Percentiles rank a stretch among this genome's conserved stretches.
phyloP scores from a whole-genome alignment of 345 rosid genomes.

The Microcos paniculata region DNA sequence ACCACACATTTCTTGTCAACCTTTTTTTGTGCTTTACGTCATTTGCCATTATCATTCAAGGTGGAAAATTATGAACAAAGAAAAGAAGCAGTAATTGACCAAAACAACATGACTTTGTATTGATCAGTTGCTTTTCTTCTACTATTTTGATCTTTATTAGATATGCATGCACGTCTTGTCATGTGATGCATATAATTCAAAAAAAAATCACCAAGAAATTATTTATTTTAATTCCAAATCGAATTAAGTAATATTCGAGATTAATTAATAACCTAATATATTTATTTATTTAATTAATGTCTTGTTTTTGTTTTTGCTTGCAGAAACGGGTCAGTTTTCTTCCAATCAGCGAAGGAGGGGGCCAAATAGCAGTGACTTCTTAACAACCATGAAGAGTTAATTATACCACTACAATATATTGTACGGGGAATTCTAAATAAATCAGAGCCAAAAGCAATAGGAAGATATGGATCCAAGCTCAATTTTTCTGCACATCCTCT shows the following conservation, averaged over 20 bases:
- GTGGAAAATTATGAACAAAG: neutral
- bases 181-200: neutral
- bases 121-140: neutral
- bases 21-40: neutral
- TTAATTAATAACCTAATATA: neutral
- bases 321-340: conserved; percentile 90
- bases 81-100: neutral
- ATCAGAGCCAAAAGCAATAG: neutral
- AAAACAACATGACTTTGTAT: neutral
- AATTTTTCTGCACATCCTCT: conserved; percentile 2
- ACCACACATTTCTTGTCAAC: neutral
- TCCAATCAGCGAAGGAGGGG: conserved; percentile 58
- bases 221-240: neutral
- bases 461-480: neutral
- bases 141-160: neutral
- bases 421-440: neutral
- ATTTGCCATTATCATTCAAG: neutral
- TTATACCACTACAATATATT: no score
- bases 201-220: no score
- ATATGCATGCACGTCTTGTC: neutral
- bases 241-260: neutral
- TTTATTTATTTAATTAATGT: neutral
- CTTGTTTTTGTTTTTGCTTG: conserved; percentile 8
- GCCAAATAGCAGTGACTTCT: conserved; percentile 65
- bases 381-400: neutral